Base-by-base conservation (phyloP, 768 basidiomycete species). In the Agrocybe pediades region DNA sequence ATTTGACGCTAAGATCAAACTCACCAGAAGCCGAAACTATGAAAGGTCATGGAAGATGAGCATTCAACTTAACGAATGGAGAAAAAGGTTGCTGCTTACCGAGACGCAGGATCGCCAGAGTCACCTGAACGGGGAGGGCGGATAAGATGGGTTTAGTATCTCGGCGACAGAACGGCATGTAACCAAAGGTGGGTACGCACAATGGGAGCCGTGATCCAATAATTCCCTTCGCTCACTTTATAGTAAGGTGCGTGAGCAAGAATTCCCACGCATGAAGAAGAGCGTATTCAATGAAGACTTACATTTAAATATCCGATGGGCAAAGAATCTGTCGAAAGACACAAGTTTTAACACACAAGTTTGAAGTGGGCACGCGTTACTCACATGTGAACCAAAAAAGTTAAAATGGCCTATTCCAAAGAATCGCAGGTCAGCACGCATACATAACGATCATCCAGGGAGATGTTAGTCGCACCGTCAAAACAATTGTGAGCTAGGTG, bases 251-350 rank as follows among this genome's bases (percentile, higher is more conserved):
- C 55, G 33, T n/a, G 25, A 13, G 44, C n/a, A 39, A 9, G 36
- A 47, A 11, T 16, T 23, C 26, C 40, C 30, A n/a, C n/a, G n/a
- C 21, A 19, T 41, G 29, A 11, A 25, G 52, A 45, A 43, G 16
- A 29, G 19, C 23, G 9, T 11, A n/a, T 13, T 17, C 6, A 9
- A 19, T 23, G 17, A 17, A 26, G 39, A 65, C 75, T 47, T 54
- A 77, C 76, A 58, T 60, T 65, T 65, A 53, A 68, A 73, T 21
- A 78, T 74, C 8, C 77, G 61, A 40, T 71, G 68, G 15, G 72
- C 70, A 41, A 74, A 72, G 65, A 74, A 74, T 25, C 71, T 75
- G 1, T 6, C 41, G 16, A 1, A 15, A 25, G 16, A 21, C 1
- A 33, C 21, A 6, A 19, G 6, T 49, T 26, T 45, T 56, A 42